These are phyloP conservation scores for Chimonanthus salicifolius DNA, from an alignment of 164 flowering plant genomes.

Conservation along the genomic window DNA sequence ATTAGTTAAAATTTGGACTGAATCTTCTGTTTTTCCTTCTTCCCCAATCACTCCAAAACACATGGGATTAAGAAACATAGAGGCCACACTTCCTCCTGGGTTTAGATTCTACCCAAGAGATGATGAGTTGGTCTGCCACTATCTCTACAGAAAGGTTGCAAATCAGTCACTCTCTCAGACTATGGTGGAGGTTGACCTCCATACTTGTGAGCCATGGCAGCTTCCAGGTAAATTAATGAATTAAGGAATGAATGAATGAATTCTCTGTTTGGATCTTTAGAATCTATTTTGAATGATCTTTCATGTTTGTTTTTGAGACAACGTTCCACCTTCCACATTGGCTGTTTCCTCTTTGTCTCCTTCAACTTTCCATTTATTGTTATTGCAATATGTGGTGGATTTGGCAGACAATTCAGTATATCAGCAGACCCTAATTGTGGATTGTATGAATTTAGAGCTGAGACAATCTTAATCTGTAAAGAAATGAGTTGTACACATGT, in stretches of 20 bases:
- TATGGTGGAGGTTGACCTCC: constrained; percentile 74
- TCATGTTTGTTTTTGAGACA: neutral
- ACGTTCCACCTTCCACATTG: neutral
- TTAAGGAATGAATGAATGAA: neutral
- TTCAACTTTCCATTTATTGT: neutral
- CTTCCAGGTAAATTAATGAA: constrained; percentile 50
- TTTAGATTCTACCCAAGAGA: constrained; percentile 77
- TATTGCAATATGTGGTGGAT: neutral
- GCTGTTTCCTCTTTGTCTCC: neutral
- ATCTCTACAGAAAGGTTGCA: constrained; percentile 58
- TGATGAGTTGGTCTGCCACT: constrained; percentile 76
- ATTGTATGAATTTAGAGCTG: neutral
- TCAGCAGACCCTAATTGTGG: neutral
- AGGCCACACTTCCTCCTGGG: constrained; percentile 63
- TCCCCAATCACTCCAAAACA: neutral
- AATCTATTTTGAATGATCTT: neutral
- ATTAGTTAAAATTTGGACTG: neutral
- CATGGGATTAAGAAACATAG: constrained; percentile 60
- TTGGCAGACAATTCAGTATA: neutral
- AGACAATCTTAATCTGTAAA: neutral
- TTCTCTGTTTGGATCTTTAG: too few relatives aligned
- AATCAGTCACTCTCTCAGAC: constrained; percentile 47
- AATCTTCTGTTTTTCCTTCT: neutral
- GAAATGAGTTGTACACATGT: neutral
- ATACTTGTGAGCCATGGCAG: constrained; percentile 85